A percentile compares a stretch with the other conserved stretches of the same genome.
Evolutionary conservation across 768 basidiomycete genomes (phyloP).

Genomic region (Kwoniella mangroviensis): DNA sequence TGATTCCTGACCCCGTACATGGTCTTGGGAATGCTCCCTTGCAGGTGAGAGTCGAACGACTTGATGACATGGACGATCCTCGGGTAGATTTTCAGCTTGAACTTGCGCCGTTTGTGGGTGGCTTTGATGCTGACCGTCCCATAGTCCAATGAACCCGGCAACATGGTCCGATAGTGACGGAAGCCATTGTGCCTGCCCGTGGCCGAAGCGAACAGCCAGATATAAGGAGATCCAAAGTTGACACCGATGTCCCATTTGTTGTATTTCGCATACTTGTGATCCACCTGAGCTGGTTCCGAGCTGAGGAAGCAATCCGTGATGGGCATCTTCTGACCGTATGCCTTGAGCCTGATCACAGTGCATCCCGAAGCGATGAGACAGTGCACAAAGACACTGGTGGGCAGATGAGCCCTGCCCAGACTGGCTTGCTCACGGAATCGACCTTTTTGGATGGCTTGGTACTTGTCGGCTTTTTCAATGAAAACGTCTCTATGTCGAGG

Average conservation of each 20-base stretch:
- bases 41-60: slow-evolving; percentile 38
- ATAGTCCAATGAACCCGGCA: no score
- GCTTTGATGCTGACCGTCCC: not conserved
- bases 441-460: slow-evolving; percentile 20
- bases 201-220: no score
- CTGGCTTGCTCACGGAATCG: slow-evolving; percentile 18
- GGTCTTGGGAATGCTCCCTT: slow-evolving; percentile 26
- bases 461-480: slow-evolving; percentile 12
- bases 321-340: slow-evolving; percentile 36
- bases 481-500: slow-evolving; percentile 20
- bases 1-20: slow-evolving; percentile 13
- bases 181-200: no score
- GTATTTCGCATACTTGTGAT: no score
- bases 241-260: no score
- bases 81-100: slow-evolving; percentile 35
- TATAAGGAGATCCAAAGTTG: no score
- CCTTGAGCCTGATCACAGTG: slow-evolving; percentile 23
- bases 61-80: slow-evolving; percentile 38
- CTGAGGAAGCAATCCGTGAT: slow-evolving; percentile 9
- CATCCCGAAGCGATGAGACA: slow-evolving; percentile 25
- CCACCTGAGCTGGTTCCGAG: slow-evolving; percentile 26
- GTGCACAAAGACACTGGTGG: slow-evolving; percentile 26
- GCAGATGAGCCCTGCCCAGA: slow-evolving; percentile 16
- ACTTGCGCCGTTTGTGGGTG: slow-evolving; percentile 6
- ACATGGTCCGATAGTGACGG: no score